Evolutionary conservation across 441 rosid species (phyloP).

Genomic region (Brassica hybrid): DNA sequence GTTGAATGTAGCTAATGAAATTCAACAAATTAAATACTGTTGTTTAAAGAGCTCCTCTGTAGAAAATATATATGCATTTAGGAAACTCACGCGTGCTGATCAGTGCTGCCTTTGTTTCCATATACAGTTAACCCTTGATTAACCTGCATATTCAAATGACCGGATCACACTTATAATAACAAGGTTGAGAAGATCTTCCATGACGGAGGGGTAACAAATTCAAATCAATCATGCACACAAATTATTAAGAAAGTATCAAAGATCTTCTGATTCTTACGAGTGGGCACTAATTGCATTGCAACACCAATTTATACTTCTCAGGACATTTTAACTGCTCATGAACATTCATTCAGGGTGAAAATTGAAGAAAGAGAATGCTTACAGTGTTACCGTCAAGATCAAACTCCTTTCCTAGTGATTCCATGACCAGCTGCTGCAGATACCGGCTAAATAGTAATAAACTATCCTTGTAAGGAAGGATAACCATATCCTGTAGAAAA

Average conservation of each 20-base stretch:
- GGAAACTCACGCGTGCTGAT: conserved; percentile 95
- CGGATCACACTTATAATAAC: conserved; percentile 16
- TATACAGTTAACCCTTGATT: conserved; percentile 95
- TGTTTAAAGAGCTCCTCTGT: conserved; percentile 9
- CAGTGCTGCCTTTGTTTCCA: conserved; percentile 99
- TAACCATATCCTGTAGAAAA: conserved; percentile 76
- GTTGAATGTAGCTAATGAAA: conserved; percentile 84
- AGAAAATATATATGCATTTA: conserved; percentile 6
- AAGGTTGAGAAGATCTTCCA: conserved; percentile 7
- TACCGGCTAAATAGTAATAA: conserved; percentile 89
- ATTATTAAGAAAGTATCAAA: not conserved
- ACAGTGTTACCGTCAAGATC: no score
- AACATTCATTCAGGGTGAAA: not conserved
- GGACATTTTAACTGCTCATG: not conserved
- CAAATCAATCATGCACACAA: conserved; percentile 2
- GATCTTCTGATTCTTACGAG: conserved; percentile 4
- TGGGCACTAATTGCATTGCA: not conserved
- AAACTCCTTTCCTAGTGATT: conserved; percentile 91
- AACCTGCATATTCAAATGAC: conserved; percentile 53
- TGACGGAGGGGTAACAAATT: not conserved
- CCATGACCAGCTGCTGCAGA: conserved; percentile 98
- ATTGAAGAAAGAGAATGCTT: conserved; percentile 38
- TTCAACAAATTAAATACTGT: conserved; percentile 16
- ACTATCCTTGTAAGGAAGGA: conserved; percentile 99
- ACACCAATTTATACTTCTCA: conserved; percentile 10